phyloP scores from a whole-genome alignment of 345 rosid species.

The Orychophragmus violaceus region DNA sequence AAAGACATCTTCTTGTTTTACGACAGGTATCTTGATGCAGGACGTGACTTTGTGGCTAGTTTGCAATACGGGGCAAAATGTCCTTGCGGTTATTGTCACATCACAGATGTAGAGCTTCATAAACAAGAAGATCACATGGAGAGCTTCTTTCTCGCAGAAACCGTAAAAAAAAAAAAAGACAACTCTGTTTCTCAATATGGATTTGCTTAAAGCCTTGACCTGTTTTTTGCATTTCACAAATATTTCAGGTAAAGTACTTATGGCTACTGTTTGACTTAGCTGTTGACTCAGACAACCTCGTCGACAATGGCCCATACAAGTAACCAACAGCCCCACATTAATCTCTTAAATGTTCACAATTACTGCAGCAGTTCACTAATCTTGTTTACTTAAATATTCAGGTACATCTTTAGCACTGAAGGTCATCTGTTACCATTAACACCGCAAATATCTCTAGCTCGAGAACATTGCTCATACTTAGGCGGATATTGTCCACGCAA shows the following conservation, averaged over 20 bases:
- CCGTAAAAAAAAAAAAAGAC: constrained; percentile 29
- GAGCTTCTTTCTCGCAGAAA: constrained; percentile 99
- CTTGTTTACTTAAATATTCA: constrained; percentile 17
- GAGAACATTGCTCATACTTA: constrained; percentile 82
- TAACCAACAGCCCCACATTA: constrained; percentile 24
- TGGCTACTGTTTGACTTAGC: constrained; percentile 99
- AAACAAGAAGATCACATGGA: constrained; percentile 94
- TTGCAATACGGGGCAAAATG: constrained; percentile 93
- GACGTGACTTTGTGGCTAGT: constrained; percentile 93
- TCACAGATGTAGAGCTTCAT: constrained; percentile 88
- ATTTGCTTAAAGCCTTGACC: neutral
- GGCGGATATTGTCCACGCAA: constrained; percentile 68
- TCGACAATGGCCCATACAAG: constrained; percentile 98
- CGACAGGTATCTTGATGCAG: constrained; percentile 80
- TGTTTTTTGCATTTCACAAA: constrained; percentile 3
- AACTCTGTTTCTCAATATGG: constrained; percentile 7
- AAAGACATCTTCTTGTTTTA: neutral
- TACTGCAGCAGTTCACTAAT: neutral
- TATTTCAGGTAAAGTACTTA: constrained; percentile 74
- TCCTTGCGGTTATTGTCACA: constrained; percentile 95
- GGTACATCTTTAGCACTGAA: constrained; percentile 90
- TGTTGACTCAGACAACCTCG: constrained; percentile 78
- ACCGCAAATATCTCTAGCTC: constrained; percentile 78
- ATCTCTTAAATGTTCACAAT: neutral
- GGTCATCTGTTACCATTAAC: constrained; percentile 87